These are phyloP conservation scores for Trichaptum fuscoviolaceum DNA, from an alignment of 768 basidiomycete species.

Conservation along the genomic window DNA sequence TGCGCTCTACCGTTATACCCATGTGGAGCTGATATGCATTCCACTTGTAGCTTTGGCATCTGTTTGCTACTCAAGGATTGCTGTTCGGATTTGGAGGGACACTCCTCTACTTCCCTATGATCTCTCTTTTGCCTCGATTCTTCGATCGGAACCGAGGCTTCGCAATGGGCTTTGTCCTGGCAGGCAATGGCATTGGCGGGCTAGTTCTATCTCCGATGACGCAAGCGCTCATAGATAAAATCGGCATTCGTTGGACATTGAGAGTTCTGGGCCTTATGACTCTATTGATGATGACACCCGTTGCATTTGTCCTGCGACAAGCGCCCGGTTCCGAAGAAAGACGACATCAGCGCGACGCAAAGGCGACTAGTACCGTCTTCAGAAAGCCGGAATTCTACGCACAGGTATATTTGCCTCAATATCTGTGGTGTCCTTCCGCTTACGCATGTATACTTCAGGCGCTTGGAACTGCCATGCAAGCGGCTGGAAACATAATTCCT, in stretches of 20 bases:
- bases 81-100: slow-evolving; percentile 39
- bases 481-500: slow-evolving; percentile 40
- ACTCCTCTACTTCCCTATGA: slow-evolving; percentile 39
- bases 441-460: slow-evolving; percentile 20
- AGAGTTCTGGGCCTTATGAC: slow-evolving; percentile 8
- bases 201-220: slow-evolving; percentile 10
- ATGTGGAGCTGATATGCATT: neutral
- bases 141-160: slow-evolving; percentile 41
- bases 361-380: neutral
- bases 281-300: slow-evolving; percentile 26
- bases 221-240: slow-evolving; percentile 8
- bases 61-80: slow-evolving; percentile 36
- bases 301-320: slow-evolving; percentile 29
- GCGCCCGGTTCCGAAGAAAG: slow-evolving; percentile 9
- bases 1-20: slow-evolving; percentile 1
- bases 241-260: slow-evolving; percentile 10
- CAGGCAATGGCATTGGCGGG: slow-evolving; percentile 23
- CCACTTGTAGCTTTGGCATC: slow-evolving; percentile 34
- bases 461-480: slow-evolving; percentile 35
- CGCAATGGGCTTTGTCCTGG: slow-evolving; percentile 38
- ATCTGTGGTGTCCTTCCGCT: neutral
- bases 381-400: slow-evolving; percentile 7
- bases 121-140: slow-evolving; percentile 36
- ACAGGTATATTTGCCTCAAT: slow-evolving; percentile 25
- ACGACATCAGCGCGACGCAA: neutral